Base-by-base conservation (phyloP, 2,329 filamentous ascomycete species). In the Pseudocercospora eumusae region DNA sequence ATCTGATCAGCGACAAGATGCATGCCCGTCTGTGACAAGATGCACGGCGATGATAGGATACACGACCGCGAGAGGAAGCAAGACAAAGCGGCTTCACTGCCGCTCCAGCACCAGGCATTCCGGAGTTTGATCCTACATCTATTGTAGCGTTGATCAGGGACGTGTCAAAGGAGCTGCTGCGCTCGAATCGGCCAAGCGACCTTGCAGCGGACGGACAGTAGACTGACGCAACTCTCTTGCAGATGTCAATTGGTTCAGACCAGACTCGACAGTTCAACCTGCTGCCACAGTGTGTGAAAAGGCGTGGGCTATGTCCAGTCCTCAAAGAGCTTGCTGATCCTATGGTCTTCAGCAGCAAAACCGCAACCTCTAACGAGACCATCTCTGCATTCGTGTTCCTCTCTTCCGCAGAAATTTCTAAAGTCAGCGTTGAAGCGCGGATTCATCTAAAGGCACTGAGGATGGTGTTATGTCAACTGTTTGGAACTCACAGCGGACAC, bases 171-270 rank as follows among this genome's bases (percentile, higher is more conserved):
- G 4, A 31, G 4, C 3, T 11, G 28, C 28, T 31, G 28, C 4
- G 28, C 28, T 11, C 28, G 10, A 31, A 31, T 2, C 13, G 28
- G 28, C 10, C 10, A 11, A 31, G 8, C 7, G 5, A 4, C 2
- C 7, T 31, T 31, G 7, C 4, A 11, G 2, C 28, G 1, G 28
- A 8, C 28, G 28, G 28, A 31, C 28, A 11, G 10, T n/a, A n/a
- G n/a, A n/a, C n/a, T n/a, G n/a, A n/a, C n/a, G n/a, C n/a, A n/a
- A n/a, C n/a, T n/a, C n/a, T n/a, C n/a, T n/a, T n/a, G n/a, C n/a
- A 57, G 55, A 57, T 47, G 23, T 57, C 15, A 13, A 44, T 31
- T 44, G 40, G 21, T 10, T 57, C 13, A 20, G 55, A n/a, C 55
- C 55, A n/a, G 33, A 25, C 20, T 18, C 47, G 8, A 15, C 54